Evolutionary conservation across 768 basidiomycete genomes (phyloP).

Genomic region (Gelatoporia subvermispora): DNA sequence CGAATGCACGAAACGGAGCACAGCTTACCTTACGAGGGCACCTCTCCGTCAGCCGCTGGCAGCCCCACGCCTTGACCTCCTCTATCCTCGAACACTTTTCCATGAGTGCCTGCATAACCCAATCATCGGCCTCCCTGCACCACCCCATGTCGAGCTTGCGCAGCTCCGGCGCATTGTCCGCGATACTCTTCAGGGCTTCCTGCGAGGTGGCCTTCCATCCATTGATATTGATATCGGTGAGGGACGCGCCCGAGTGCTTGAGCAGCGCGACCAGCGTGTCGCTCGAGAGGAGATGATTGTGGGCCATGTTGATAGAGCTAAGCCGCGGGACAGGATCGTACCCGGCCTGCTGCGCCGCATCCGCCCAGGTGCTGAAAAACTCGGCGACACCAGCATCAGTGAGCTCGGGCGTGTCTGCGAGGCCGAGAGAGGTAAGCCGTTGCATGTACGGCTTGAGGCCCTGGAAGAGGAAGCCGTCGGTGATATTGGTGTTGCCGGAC

Average conservation of each 20-base stretch:
- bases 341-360: slow-evolving; percentile 6
- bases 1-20: neutral
- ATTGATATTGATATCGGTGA: slow-evolving; percentile 68
- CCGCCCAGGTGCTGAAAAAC: slow-evolving; percentile 60
- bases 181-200: slow-evolving; percentile 37
- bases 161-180: slow-evolving; percentile 36
- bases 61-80: slow-evolving; percentile 52
- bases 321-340: slow-evolving; percentile 41
- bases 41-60: slow-evolving; percentile 41
- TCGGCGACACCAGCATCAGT: slow-evolving; percentile 64
- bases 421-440: slow-evolving; percentile 44
- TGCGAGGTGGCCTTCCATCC: slow-evolving; percentile 63
- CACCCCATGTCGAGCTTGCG: slow-evolving; percentile 74
- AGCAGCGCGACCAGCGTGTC: slow-evolving; percentile 60
- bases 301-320: slow-evolving; percentile 50
- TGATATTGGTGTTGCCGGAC: slow-evolving; percentile 62
- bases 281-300: slow-evolving; percentile 50
- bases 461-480: slow-evolving; percentile 51
- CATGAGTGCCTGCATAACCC: slow-evolving; percentile 67
- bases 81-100: slow-evolving; percentile 36
- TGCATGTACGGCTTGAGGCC: slow-evolving; percentile 52
- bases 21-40: slow-evolving; percentile 45
- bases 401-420: slow-evolving; percentile 55
- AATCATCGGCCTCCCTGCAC: slow-evolving; percentile 81
- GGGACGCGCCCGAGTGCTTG: slow-evolving; percentile 53